These are phyloP conservation scores for Fraxinus americana DNA, from an alignment of 257 asterid species.

Conservation along the genomic window DNA sequence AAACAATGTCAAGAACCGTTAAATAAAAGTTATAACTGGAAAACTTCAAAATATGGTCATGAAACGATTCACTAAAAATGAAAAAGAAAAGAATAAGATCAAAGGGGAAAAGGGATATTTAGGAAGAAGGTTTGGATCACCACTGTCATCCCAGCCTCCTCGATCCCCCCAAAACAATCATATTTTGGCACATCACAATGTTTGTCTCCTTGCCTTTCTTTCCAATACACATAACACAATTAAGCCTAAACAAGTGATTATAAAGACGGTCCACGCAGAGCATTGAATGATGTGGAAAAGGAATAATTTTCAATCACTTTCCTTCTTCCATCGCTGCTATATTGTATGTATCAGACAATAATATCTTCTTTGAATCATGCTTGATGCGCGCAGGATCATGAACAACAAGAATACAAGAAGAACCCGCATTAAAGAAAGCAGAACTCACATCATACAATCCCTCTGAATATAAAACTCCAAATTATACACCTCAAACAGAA, in stretches of 20 bases:
- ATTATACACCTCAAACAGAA: not conserved
- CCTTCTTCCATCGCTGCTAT: too few relatives aligned
- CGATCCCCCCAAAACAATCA: not conserved
- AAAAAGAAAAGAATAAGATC: not conserved
- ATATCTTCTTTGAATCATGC: not conserved
- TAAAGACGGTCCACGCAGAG: not conserved
- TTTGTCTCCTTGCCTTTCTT: not conserved
- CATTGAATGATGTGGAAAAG: not conserved
- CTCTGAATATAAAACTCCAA: not conserved
- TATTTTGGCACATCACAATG: not conserved
- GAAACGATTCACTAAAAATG: not conserved
- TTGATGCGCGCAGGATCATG: not conserved
- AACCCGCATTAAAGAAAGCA: not conserved
- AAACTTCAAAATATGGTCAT: not conserved
- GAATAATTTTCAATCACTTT: not conserved
- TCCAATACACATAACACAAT: not conserved
- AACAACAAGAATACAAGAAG: not conserved
- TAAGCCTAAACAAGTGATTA: not conserved
- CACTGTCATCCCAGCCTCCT: not conserved
- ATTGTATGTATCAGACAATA: not conserved
- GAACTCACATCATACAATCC: not conserved
- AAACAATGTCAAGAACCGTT: not conserved
- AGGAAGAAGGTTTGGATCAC: not conserved
- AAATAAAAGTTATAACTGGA: not conserved
- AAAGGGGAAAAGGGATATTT: not conserved